These are phyloP conservation scores for Colletotrichum spaethianum DNA, from an alignment of 2,329 filamentous ascomycete genomes.

Conservation along the genomic window DNA sequence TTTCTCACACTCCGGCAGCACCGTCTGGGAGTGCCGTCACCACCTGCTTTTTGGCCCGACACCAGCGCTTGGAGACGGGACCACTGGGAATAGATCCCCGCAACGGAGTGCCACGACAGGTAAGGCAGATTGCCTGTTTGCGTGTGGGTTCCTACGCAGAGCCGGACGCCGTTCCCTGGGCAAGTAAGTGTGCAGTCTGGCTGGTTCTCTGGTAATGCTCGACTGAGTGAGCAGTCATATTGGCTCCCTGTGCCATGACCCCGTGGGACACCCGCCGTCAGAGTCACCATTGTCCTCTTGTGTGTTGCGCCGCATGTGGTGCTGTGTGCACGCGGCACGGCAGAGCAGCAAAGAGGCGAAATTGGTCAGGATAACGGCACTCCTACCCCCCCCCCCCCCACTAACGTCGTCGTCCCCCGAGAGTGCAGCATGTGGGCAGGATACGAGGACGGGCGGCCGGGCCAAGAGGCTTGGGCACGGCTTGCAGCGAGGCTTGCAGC, in stretches of 20 bases:
- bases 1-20: background rate
- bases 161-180: background rate
- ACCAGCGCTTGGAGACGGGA: slow-evolving; percentile 6
- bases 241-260: slow-evolving; percentile 4
- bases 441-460: slow-evolving; percentile 36
- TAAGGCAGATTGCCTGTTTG: slow-evolving; percentile 25
- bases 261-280: background rate
- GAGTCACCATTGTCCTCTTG: background rate
- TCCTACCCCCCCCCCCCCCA: slow-evolving; percentile 10
- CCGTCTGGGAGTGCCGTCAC: slow-evolving; percentile 20
- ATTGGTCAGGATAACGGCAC: slow-evolving; percentile 34
- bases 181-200: background rate
- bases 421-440: slow-evolving; percentile 7
- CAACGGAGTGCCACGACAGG: slow-evolving; percentile 15
- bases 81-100: background rate
- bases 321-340: slow-evolving; percentile 14
- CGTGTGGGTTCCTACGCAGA: background rate
- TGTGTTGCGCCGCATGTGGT: background rate
- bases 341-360: slow-evolving; percentile 17
- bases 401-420: background rate
- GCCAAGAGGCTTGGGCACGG: slow-evolving; percentile 37
- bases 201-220: slow-evolving; percentile 15
- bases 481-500: slow-evolving; percentile 34
- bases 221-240: slow-evolving; percentile 5
- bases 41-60: slow-evolving; percentile 5